Evolutionary conservation across 1,284 basidiomycete species (phyloP).

Genomic region (Coniferiporia sulphurascens): DNA sequence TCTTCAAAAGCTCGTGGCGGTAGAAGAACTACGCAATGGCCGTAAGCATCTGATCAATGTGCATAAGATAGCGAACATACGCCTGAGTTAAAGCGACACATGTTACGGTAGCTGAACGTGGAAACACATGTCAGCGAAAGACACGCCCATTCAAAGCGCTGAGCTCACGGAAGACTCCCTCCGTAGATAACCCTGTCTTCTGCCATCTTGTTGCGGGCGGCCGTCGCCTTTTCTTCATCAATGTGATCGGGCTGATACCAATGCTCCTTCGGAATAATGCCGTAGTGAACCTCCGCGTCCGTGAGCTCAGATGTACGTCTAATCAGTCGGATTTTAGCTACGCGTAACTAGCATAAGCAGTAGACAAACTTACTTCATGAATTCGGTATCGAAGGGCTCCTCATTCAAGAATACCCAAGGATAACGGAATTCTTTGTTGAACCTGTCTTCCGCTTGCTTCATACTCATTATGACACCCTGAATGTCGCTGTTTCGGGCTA

Average conservation of each 20-base stretch:
- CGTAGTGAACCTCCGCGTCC: constrained; percentile 68
- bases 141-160: not conserved
- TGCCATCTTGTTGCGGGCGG: constrained; percentile 75
- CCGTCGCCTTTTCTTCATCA: constrained; percentile 70
- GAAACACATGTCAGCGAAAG: constrained; percentile 1
- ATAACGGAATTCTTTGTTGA: constrained; percentile 83
- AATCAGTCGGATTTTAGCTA: constrained; percentile 8
- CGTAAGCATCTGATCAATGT: not conserved
- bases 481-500: constrained; percentile 82
- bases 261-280: constrained; percentile 73
- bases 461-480: constrained; percentile 66
- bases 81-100: constrained; percentile 94
- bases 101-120: constrained; percentile 65
- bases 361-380: constrained; percentile 53
- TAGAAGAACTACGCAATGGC: constrained; percentile 41
- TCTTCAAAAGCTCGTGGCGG: constrained; percentile 44
- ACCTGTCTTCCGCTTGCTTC: constrained; percentile 76
- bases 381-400: constrained; percentile 69
- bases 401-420: constrained; percentile 89
- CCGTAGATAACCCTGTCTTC: constrained; percentile 84
- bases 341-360: not conserved
- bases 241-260: constrained; percentile 88
- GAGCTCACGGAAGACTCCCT: constrained; percentile 62
- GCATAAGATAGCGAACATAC: constrained; percentile 38
- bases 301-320: constrained; percentile 69